phyloP scores from a whole-genome alignment of 371 early-diverging fungal species.

The Gilbertella persicaria region DNA sequence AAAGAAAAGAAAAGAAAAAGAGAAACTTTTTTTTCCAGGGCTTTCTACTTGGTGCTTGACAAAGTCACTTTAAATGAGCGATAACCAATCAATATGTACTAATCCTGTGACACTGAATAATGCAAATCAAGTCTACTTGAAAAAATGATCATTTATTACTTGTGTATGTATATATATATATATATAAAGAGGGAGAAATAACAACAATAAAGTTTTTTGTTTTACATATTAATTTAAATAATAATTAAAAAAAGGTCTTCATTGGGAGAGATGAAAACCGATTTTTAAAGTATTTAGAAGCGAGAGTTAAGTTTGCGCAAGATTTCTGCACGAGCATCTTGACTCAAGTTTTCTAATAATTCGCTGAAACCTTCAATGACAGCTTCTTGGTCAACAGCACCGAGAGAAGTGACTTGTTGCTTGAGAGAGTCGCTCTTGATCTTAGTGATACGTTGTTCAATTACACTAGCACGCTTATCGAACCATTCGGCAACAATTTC shows the following conservation, averaged over 20 bases:
- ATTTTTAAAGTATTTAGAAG: constrained; percentile 22
- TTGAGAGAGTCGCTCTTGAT: constrained; percentile 40
- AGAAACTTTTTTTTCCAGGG: constrained; percentile 9
- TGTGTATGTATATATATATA: no score
- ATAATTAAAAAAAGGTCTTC: no score
- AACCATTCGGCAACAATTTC: constrained; percentile 65
- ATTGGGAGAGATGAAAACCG: not conserved
- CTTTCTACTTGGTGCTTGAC: no score
- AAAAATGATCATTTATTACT: no score
- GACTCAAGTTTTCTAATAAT: constrained; percentile 41
- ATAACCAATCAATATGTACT: no score
- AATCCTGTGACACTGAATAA: no score
- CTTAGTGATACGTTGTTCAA: constrained; percentile 50
- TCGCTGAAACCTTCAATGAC: constrained; percentile 52
- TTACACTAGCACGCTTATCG: constrained; percentile 48
- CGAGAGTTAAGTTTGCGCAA: constrained; percentile 40
- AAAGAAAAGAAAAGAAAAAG: constrained; percentile 8
- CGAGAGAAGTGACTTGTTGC: constrained; percentile 41
- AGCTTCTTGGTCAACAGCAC: constrained; percentile 45
- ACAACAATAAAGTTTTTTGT: no score
- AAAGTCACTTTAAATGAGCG: no score
- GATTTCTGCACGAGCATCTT: constrained; percentile 43
- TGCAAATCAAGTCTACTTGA: no score
- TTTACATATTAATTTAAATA: no score
- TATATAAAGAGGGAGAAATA: no score